A percentile compares a stretch with the other conserved stretches of the same genome.
phyloP scores from a whole-genome alignment of 345 rosid species.

The Aegle marmelos region DNA sequence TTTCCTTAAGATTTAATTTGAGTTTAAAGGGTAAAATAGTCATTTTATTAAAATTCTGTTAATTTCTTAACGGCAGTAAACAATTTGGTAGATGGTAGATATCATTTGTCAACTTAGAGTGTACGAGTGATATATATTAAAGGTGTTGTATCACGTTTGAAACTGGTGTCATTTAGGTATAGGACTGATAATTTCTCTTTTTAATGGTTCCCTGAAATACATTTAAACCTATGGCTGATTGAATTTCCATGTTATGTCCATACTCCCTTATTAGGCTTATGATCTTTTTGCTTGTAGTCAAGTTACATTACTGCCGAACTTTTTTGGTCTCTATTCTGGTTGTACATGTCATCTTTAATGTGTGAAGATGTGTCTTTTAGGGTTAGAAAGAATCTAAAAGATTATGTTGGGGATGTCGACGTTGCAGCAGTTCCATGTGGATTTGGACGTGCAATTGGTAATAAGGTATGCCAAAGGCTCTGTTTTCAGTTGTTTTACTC shows the following conservation, averaged over 20 bases:
- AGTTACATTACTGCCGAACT: background rate
- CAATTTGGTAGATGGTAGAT: no score
- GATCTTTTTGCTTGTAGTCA: background rate
- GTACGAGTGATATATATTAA: no score
- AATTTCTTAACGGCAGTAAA: no score
- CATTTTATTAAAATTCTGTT: no score
- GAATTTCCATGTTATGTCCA: background rate
- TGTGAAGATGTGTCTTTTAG: conserved; percentile 32
- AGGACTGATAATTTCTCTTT: no score
- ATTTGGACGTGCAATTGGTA: conserved; percentile 82
- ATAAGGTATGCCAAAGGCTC: conserved; percentile 45
- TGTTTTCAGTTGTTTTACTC: background rate
- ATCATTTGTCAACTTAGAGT: no score
- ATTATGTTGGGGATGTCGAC: conserved; percentile 73
- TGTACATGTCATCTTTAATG: conserved; percentile 8
- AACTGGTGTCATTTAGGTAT: no score
- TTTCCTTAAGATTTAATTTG: no score
- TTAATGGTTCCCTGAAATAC: background rate
- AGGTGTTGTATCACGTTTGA: no score
- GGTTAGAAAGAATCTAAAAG: conserved; percentile 59
- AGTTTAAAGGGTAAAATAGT: no score
- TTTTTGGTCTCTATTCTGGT: background rate
- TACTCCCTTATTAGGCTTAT: background rate
- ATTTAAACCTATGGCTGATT: conserved; percentile 1
- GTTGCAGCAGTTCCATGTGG: conserved; percentile 91